Conservation (phyloP, 768 basidiomycete genomes). For the Coprinellus aureogranulatus region DNA sequence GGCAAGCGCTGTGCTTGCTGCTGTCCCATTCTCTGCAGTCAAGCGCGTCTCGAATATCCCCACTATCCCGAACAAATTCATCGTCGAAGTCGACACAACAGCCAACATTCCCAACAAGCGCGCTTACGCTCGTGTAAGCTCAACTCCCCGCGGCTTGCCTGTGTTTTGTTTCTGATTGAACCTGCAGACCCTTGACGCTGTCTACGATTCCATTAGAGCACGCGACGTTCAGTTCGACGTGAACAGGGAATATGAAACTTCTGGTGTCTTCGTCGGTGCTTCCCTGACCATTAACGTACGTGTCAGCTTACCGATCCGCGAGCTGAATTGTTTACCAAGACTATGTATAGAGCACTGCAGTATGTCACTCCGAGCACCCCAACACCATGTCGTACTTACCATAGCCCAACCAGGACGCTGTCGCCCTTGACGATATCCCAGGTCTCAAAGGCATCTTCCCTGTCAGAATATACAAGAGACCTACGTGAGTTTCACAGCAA, state of each 20-base stretch:
- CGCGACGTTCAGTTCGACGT: conserved; percentile 45
- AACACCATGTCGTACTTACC: background rate
- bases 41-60: conserved; percentile 35
- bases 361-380: background rate
- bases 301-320: conserved; percentile 6
- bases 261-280: conserved; percentile 58
- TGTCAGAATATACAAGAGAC: conserved; percentile 40
- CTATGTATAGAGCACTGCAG: conserved; percentile 26
- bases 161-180: no score
- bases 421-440: conserved; percentile 39
- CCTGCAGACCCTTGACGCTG: conserved; percentile 43
- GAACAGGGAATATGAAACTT: conserved; percentile 49
- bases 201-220: conserved; percentile 48
- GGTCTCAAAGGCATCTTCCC: conserved; percentile 64
- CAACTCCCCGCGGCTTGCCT: background rate
- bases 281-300: conserved; percentile 47
- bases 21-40: conserved; percentile 36
- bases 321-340: background rate
- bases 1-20: conserved; percentile 25
- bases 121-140: conserved; percentile 26
- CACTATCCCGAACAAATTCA: conserved; percentile 41
- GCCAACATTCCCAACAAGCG: conserved; percentile 37
- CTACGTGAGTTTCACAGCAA: conserved; percentile 31
- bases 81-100: conserved; percentile 47
- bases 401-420: conserved; percentile 42